Evolutionary conservation across 352 stramenopile genomes (phyloP).

Genomic region (Phytophthora lateralis): DNA sequence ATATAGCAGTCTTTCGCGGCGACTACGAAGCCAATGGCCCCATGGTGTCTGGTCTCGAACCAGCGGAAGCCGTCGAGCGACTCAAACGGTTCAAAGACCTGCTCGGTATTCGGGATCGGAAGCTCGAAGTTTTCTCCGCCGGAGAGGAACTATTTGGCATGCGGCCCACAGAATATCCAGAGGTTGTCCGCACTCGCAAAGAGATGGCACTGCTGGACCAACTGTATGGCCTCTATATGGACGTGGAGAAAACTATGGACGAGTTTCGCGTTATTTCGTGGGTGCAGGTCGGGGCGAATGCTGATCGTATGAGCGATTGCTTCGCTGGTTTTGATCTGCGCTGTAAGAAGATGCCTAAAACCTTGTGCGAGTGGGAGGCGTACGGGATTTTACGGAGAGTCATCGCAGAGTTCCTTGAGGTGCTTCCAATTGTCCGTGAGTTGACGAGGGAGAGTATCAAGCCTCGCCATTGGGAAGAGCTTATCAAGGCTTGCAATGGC

Average conservation of each 20-base stretch:
- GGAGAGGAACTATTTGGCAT: slow-evolving; percentile 92
- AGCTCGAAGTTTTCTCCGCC: slow-evolving; percentile 86
- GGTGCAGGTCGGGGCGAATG: slow-evolving; percentile 54
- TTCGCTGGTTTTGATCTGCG: slow-evolving; percentile 68
- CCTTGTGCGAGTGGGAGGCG: slow-evolving; percentile 85
- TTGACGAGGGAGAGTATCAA: slow-evolving; percentile 89
- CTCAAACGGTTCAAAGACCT: slow-evolving; percentile 89
- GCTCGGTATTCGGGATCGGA: slow-evolving; percentile 72
- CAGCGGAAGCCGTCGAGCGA: slow-evolving; percentile 81
- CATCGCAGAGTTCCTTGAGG: slow-evolving; percentile 84
- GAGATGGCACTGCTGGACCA: slow-evolving; percentile 87
- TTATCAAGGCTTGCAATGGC: slow-evolving; percentile 57
- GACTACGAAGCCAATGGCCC: slow-evolving; percentile 72
- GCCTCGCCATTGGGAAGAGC: slow-evolving; percentile 85
- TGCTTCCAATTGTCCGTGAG: slow-evolving; percentile 85
- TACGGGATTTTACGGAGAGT: slow-evolving; percentile 78
- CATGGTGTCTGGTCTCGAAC: slow-evolving; percentile 78
- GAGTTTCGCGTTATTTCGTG: slow-evolving; percentile 69
- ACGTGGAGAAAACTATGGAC: slow-evolving; percentile 81
- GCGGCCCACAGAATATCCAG: slow-evolving; percentile 72
- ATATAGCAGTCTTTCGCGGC: slow-evolving; percentile 66
- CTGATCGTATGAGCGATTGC: slow-evolving; percentile 70
- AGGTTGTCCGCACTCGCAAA: slow-evolving; percentile 88
- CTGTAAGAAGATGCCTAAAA: slow-evolving; percentile 87
- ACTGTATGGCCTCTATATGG: slow-evolving; percentile 90